phyloP scores from a whole-genome alignment of 306 rosid genomes.

The Neltuma alba region DNA sequence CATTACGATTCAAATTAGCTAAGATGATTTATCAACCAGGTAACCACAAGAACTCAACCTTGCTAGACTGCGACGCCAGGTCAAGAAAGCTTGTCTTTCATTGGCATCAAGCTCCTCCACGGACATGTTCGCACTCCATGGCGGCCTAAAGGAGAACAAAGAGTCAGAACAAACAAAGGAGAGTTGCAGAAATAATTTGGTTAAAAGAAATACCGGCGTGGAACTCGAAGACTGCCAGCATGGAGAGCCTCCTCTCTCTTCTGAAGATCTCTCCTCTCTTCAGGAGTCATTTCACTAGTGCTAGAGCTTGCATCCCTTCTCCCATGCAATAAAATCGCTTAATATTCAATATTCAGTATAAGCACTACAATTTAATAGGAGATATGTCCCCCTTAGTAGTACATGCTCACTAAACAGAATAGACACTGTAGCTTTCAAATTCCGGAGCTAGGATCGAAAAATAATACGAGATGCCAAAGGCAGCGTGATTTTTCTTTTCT shows the following conservation, averaged over 20 bases:
- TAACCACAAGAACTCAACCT: constrained; percentile 41
- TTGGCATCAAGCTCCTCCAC: constrained; percentile 81
- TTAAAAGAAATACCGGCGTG: constrained; percentile 57
- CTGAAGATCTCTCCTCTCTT: constrained; percentile 65
- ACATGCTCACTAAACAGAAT: neutral
- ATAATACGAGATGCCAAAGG: no score
- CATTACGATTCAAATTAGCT: neutral
- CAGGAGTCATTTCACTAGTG: constrained; percentile 46
- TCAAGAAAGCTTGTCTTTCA: constrained; percentile 75
- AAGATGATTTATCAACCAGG: neutral
- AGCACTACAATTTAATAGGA: neutral
- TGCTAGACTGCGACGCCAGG: constrained; percentile 89
- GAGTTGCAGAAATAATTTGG: neutral
- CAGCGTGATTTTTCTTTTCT: neutral
- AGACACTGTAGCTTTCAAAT: neutral
- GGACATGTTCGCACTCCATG: constrained; percentile 77
- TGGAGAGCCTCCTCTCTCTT: constrained; percentile 76
- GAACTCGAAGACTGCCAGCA: constrained; percentile 79
- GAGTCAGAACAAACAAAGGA: constrained; percentile 10
- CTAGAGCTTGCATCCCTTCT: constrained; percentile 64
- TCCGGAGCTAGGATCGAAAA: no score
- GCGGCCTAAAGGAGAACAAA: constrained; percentile 55
- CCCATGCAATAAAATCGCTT: constrained; percentile 29
- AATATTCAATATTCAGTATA: constrained; percentile 1
- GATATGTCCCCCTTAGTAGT: neutral